Conservation (phyloP, 2,329 filamentous ascomycete genomes). For the Balansia obtecta region DNA sequence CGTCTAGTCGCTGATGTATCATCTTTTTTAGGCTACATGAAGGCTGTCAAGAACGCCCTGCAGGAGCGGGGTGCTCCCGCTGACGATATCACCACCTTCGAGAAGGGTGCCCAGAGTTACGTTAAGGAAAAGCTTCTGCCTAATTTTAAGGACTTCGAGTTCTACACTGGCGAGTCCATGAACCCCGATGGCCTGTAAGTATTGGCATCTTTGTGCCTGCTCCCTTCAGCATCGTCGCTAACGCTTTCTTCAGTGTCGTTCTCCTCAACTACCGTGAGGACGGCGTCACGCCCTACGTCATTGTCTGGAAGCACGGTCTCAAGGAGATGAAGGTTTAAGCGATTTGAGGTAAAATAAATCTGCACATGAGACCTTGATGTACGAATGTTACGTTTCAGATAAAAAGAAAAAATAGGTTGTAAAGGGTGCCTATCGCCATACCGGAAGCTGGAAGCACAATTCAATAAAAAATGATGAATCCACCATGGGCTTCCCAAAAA, state of each 20-base stretch:
- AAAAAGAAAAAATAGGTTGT: slow-evolving; percentile 3
- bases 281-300: slow-evolving; percentile 78
- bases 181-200: slow-evolving; percentile 86
- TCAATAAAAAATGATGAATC: slow-evolving; percentile 2
- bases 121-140: slow-evolving; percentile 70
- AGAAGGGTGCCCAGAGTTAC: slow-evolving; percentile 59
- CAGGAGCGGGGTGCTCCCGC: slow-evolving; percentile 48
- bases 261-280: slow-evolving; percentile 98
- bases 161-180: slow-evolving; percentile 87
- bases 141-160: slow-evolving; percentile 95
- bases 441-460: slow-evolving; percentile 7
- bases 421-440: slow-evolving; percentile 8
- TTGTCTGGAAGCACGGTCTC: slow-evolving; percentile 92
- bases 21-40: slow-evolving; percentile 59
- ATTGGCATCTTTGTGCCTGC: not conserved
- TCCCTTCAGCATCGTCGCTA: not conserved
- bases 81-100: slow-evolving; percentile 64
- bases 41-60: slow-evolving; percentile 64
- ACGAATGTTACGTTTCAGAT: slow-evolving; percentile 6
- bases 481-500: not conserved
- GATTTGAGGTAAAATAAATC: not conserved
- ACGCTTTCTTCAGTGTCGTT: slow-evolving; percentile 47
- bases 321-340: slow-evolving; percentile 80
- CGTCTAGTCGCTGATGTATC: not conserved
- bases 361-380: slow-evolving; percentile 4